Percentiles rank a stretch among this genome's conserved stretches.
Conservation (phyloP, 2,329 filamentous ascomycete genomes). For the Ceratocystis cubensis region DNA sequence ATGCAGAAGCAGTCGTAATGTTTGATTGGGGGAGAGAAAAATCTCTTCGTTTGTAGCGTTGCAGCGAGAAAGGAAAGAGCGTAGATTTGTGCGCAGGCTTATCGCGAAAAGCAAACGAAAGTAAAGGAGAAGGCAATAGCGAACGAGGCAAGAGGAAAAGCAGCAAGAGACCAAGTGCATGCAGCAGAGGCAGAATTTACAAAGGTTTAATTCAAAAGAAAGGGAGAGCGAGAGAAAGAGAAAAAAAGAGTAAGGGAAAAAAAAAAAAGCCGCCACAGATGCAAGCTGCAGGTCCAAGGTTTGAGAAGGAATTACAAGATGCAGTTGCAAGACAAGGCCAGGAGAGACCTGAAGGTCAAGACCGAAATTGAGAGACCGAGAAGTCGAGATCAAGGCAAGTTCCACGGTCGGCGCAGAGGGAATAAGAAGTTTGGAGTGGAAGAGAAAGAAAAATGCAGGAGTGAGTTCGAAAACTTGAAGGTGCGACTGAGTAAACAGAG, state of each 20-base stretch:
- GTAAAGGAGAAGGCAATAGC: neutral
- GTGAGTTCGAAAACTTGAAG: neutral
- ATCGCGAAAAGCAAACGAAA: neutral
- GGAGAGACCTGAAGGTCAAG: slow-evolving; percentile 5
- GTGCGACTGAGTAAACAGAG: neutral
- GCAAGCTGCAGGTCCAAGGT: slow-evolving; percentile 8
- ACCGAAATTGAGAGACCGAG: neutral
- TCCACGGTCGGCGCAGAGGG: neutral
- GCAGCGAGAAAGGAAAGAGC: slow-evolving; percentile 5
- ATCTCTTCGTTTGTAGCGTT: neutral
- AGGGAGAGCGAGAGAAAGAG: neutral
- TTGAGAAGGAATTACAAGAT: slow-evolving; percentile 9
- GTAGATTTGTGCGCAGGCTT: slow-evolving; percentile 8
- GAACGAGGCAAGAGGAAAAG: neutral
- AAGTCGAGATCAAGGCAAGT: neutral
- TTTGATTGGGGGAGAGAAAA: neutral
- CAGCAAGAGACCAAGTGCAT: slow-evolving; percentile 1
- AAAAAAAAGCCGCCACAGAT: neutral
- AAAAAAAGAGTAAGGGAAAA: neutral
- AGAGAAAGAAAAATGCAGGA: neutral
- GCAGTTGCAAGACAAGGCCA: neutral
- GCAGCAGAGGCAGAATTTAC: neutral
- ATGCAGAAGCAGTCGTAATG: neutral
- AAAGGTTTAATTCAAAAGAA: neutral
- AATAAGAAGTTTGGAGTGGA: neutral